phyloP scores from a whole-genome alignment of 2,329 filamentous ascomycete species.

The Aspergillus sp. region DNA sequence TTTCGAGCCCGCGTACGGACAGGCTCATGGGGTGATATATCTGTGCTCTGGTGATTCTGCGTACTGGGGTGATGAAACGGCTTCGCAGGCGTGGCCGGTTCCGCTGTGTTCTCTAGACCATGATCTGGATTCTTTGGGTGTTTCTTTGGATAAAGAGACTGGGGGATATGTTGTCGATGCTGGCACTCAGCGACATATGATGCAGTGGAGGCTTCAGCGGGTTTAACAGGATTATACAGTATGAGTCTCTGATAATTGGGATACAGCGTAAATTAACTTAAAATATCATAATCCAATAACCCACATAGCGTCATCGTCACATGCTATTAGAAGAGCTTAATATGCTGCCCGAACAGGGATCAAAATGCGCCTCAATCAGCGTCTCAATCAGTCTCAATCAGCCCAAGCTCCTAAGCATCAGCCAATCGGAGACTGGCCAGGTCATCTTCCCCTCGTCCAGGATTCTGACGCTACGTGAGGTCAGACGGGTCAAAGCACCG shows the following conservation, averaged over 20 bases:
- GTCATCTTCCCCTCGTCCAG: too few relatives aligned
- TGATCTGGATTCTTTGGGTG: not conserved
- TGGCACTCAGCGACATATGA: not conserved
- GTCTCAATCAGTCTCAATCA: not conserved
- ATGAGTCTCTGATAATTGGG: too few relatives aligned
- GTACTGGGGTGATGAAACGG: not conserved
- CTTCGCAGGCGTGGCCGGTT: not conserved
- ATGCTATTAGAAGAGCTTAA: too few relatives aligned
- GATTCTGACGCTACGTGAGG: too few relatives aligned
- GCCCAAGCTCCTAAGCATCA: too few relatives aligned
- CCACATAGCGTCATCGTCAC: too few relatives aligned
- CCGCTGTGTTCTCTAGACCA: not conserved
- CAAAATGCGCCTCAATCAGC: not conserved
- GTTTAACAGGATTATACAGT: too few relatives aligned
- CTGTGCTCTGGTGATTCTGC: not conserved
- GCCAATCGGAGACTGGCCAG: too few relatives aligned
- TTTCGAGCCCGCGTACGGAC: not conserved
- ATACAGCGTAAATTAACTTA: too few relatives aligned
- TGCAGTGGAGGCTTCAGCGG: not conserved
- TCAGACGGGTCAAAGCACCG: too few relatives aligned
- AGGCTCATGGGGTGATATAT: not conserved
- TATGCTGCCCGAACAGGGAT: not conserved
- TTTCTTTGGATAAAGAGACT: not conserved
- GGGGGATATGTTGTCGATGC: not conserved
- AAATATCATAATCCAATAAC: too few relatives aligned